A percentile compares a stretch with the other conserved stretches of the same genome.
Evolutionary conservation across 2,329 filamentous ascomycete species (phyloP).

Genomic region (Penicillium verrucosum): DNA sequence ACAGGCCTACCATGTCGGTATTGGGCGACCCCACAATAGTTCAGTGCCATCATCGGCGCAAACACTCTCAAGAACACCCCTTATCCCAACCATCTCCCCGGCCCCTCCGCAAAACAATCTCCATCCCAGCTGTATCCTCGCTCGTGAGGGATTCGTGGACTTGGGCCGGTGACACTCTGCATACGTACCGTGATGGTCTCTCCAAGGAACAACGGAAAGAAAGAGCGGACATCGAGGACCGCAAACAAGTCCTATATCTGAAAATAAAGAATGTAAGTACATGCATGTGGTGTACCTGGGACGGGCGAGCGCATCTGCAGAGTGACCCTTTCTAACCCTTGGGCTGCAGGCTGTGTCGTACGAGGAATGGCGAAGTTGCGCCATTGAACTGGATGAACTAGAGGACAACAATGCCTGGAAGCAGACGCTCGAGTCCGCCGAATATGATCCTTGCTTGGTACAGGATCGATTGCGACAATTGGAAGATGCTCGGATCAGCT

Average conservation of each 20-base stretch:
- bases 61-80: slow-evolving; percentile 9
- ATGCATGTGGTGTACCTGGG: background rate
- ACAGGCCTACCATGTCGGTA: slow-evolving; percentile 32
- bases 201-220: slow-evolving; percentile 51
- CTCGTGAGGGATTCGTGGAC: slow-evolving; percentile 34
- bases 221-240: slow-evolving; percentile 52
- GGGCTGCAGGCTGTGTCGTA: slow-evolving; percentile 60
- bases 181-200: slow-evolving; percentile 52
- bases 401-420: slow-evolving; percentile 86
- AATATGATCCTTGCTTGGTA: slow-evolving; percentile 70
- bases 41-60: slow-evolving; percentile 28
- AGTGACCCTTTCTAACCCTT: slow-evolving; percentile 12
- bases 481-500: slow-evolving; percentile 67
- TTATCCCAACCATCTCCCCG: slow-evolving; percentile 9
- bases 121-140: slow-evolving; percentile 34
- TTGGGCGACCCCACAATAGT: slow-evolving; percentile 32
- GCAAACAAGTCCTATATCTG: slow-evolving; percentile 60
- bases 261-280: slow-evolving; percentile 63
- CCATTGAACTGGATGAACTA: slow-evolving; percentile 71
- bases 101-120: slow-evolving; percentile 27
- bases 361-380: slow-evolving; percentile 71
- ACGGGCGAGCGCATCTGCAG: slow-evolving; percentile 9
- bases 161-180: slow-evolving; percentile 36
- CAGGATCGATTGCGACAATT: slow-evolving; percentile 67
- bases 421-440: slow-evolving; percentile 58